Percentiles rank a stretch among this genome's conserved stretches.
Conservation (phyloP, 139 green algal genomes). For the Coccomyxa sp. region DNA sequence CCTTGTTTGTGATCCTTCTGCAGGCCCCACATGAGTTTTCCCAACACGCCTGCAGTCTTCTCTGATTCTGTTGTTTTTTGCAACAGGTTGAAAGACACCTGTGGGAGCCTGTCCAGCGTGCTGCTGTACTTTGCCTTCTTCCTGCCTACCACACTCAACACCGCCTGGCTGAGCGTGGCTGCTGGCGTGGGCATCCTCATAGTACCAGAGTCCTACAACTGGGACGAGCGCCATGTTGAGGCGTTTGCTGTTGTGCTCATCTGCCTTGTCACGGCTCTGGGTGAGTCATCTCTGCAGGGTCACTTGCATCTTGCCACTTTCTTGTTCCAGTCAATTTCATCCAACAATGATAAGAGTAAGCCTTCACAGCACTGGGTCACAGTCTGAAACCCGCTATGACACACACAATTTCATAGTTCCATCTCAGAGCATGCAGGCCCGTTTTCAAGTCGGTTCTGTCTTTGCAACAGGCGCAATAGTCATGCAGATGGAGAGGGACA, state of each 20-base stretch:
- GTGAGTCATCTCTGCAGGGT: conserved; percentile 13
- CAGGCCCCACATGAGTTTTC: no score
- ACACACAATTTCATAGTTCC: no score
- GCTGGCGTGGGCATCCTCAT: conserved; percentile 47
- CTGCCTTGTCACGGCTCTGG: conserved; percentile 17
- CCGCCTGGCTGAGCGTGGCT: conserved; percentile 63
- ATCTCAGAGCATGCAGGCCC: no score
- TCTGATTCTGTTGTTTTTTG: no score
- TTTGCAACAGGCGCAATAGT: conserved; percentile 4
- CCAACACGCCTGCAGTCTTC: no score
- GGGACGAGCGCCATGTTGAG: conserved; percentile 8
- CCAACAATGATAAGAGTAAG: not conserved
- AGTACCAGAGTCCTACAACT: conserved; percentile 27
- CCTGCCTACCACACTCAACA: conserved; percentile 56
- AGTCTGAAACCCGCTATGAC: no score
- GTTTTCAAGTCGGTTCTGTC: no score
- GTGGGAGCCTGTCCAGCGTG: conserved; percentile 14
- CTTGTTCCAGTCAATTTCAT: not conserved
- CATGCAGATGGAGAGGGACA: conserved; percentile 19
- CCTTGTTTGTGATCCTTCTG: no score
- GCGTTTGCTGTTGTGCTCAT: conserved; percentile 24
- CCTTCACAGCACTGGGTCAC: no score
- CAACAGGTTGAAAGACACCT: conserved; percentile 23
- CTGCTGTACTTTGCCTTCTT: conserved; percentile 44
- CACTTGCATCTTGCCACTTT: not conserved